phyloP scores from a whole-genome alignment of 2,329 filamentous ascomycete species.

The Phaeosphaeriaceae sp. region DNA sequence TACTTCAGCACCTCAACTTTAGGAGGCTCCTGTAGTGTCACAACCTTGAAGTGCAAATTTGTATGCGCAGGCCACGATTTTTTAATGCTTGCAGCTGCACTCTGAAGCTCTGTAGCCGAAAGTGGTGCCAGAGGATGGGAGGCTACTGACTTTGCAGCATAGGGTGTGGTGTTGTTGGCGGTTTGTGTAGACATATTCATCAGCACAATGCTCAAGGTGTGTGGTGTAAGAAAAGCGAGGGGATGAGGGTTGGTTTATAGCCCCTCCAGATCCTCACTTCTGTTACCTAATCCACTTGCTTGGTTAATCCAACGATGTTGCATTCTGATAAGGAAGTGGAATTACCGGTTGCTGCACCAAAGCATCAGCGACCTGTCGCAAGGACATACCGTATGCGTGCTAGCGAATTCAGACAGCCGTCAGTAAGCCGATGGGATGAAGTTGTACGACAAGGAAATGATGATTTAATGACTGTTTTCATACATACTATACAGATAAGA shows the following conservation, averaged over 20 bases:
- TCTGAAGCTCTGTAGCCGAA: slow-evolving; percentile 62
- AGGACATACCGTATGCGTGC: slow-evolving; percentile 30
- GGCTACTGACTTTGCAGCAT: slow-evolving; percentile 26
- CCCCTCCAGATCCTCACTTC: slow-evolving; percentile 5
- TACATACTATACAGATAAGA: too few species aligned
- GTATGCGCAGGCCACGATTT: slow-evolving; percentile 62
- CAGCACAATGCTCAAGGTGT: slow-evolving; percentile 1
- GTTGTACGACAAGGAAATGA: too few species aligned
- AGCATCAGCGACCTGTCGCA: slow-evolving; percentile 16
- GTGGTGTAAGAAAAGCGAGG: not conserved
- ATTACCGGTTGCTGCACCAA: not conserved
- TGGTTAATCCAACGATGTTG: slow-evolving; percentile 12
- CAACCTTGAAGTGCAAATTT: slow-evolving; percentile 68
- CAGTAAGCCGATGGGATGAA: not conserved
- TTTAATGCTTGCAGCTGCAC: slow-evolving; percentile 58
- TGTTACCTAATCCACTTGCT: slow-evolving; percentile 9
- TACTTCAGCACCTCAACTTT: slow-evolving; percentile 67
- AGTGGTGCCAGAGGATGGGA: slow-evolving; percentile 67
- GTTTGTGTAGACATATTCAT: slow-evolving; percentile 38
- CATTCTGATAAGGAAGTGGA: slow-evolving; percentile 29
- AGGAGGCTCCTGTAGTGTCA: slow-evolving; percentile 69
- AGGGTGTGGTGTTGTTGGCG: slow-evolving; percentile 28
- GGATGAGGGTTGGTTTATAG: slow-evolving; percentile 5
- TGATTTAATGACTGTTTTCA: too few species aligned
- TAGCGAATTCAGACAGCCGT: slow-evolving; percentile 20